Evolutionary conservation across 75 land plant species (phyloP).

Genomic region (Cunninghamia lanceolata): DNA sequence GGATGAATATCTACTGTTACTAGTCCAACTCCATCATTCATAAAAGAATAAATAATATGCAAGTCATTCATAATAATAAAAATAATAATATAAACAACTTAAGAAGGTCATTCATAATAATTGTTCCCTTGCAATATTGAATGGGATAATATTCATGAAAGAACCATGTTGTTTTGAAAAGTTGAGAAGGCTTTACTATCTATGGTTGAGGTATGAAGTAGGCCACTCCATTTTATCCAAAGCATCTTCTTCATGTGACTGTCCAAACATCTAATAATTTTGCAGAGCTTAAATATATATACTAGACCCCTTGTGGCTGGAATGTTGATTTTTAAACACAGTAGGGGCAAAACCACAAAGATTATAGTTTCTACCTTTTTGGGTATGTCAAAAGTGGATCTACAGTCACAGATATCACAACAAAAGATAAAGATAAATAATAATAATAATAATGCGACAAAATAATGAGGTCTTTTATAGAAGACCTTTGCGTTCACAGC

Average conservation of each 20-base stretch:
- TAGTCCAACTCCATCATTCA: no score
- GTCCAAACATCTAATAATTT: slow-evolving; percentile 33
- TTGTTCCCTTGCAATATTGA: slow-evolving; percentile 51
- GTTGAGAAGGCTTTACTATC: slow-evolving; percentile 55
- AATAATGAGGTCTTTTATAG: no score
- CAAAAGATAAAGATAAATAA: no score
- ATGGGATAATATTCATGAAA: slow-evolving; percentile 48
- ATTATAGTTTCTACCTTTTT: neutral
- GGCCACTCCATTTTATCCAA: slow-evolving; percentile 65
- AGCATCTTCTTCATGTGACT: slow-evolving; percentile 42
- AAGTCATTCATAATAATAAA: no score
- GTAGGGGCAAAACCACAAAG: neutral
- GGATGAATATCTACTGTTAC: neutral
- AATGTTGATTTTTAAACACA: neutral
- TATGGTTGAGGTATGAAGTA: slow-evolving; percentile 66
- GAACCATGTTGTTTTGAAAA: slow-evolving; percentile 50
- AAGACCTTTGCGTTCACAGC: no score
- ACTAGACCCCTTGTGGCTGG: neutral
- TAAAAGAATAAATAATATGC: no score
- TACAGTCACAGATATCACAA: no score
- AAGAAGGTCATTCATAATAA: no score
- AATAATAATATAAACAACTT: slow-evolving; percentile 35
- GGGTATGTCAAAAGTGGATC: no score
- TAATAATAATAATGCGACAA: no score
- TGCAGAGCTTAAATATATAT: neutral